phyloP scores from a whole-genome alignment of 257 asterid species.

The Euphrasia confusa region DNA sequence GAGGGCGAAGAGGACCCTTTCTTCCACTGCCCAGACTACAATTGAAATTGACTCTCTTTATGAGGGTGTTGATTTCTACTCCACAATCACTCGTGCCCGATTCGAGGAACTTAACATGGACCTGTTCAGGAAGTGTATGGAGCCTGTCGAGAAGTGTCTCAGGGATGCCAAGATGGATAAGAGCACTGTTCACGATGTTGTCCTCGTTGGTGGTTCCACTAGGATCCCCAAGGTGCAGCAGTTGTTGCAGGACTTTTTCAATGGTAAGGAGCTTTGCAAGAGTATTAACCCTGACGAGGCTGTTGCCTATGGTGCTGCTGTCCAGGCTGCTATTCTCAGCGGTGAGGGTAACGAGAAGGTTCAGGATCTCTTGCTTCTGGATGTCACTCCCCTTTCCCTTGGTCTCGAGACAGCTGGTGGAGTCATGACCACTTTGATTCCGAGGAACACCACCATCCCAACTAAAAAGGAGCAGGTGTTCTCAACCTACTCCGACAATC shows the following conservation, averaged over 20 bases:
- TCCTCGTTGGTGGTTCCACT: conserved; percentile 34
- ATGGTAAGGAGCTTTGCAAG: conserved; percentile 47
- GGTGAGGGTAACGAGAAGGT: conserved; percentile 51
- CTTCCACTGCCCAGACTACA: conserved; percentile 74
- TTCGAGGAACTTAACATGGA: conserved; percentile 87
- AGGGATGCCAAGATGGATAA: conserved; percentile 87
- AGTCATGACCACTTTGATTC: no score
- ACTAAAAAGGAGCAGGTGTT: no score
- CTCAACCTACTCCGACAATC: no score
- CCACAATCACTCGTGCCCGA: conserved; percentile 75
- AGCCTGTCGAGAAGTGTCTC: conserved; percentile 75
- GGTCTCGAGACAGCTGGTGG: no score
- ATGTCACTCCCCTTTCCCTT: no score
- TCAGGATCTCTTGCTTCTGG: conserved; percentile 23
- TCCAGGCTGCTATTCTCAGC: conserved; percentile 46
- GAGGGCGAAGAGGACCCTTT: conserved; percentile 68
- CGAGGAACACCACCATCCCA: no score
- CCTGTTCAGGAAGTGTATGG: conserved; percentile 71
- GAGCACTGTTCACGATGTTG: conserved; percentile 52
- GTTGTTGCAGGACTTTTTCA: conserved; percentile 42
- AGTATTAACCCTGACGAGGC: conserved; percentile 58
- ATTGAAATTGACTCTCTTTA: conserved; percentile 69
- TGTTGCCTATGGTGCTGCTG: conserved; percentile 54
- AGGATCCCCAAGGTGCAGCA: conserved; percentile 32
- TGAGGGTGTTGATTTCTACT: conserved; percentile 71